Conservation (phyloP, 78 protist genomes). For the Cyanophora paradoxa region DNA sequence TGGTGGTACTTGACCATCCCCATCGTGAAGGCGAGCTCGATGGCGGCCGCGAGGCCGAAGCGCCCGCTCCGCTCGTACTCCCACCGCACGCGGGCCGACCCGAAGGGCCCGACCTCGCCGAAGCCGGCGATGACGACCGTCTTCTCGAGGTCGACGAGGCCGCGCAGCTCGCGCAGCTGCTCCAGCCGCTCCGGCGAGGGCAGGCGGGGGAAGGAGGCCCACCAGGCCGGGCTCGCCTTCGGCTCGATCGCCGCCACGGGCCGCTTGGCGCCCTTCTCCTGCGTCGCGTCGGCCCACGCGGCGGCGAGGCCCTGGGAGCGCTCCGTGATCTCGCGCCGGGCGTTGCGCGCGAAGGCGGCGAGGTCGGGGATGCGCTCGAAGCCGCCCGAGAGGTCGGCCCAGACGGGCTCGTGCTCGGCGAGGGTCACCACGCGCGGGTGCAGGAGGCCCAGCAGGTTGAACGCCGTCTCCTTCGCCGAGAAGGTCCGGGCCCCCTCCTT, state of each 20-base stretch:
- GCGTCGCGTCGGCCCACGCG: slow-evolving; percentile 1
- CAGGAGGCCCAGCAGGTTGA: slow-evolving; percentile 34
- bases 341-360: not conserved
- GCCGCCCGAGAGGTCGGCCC: slow-evolving; percentile 59
- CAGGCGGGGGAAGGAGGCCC: not conserved
- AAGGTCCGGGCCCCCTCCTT: slow-evolving; percentile 52
- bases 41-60: slow-evolving; percentile 52
- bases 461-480: slow-evolving; percentile 37
- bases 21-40: slow-evolving; percentile 60
- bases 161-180: slow-evolving; percentile 1
- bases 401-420: slow-evolving; percentile 30
- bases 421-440: slow-evolving; percentile 18
- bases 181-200: not conserved
- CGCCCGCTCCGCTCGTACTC: not conserved
- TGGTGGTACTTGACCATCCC: slow-evolving; percentile 29
- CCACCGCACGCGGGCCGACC: slow-evolving; percentile 33
- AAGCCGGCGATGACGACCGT: slow-evolving; percentile 45
- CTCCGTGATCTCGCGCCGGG: slow-evolving; percentile 7
- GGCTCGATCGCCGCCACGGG: not conserved
- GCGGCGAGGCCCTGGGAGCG: not conserved
- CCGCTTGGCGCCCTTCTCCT: not conserved
- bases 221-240: not conserved
- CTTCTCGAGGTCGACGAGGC: slow-evolving; percentile 26
- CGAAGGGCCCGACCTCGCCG: slow-evolving; percentile 67
- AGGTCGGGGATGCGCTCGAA: slow-evolving; percentile 1